Percentiles rank a stretch among this genome's conserved stretches.
Conservation (phyloP, 441 rosid genomes). For the Populus hybrid region DNA sequence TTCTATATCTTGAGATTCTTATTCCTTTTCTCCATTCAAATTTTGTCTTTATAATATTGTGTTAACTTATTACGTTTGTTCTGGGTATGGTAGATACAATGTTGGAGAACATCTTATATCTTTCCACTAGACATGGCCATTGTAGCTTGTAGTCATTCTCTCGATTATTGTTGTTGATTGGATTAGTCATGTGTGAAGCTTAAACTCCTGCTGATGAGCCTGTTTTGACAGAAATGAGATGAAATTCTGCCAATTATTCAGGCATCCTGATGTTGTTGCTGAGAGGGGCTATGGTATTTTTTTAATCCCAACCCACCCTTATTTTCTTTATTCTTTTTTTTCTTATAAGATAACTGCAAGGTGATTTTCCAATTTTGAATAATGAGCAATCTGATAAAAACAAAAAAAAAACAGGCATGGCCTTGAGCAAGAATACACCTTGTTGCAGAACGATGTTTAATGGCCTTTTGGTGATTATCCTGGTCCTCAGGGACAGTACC, state of each 20-base stretch:
- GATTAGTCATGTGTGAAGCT: no score
- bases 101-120: no score
- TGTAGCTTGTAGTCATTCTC: no score
- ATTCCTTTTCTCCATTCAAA: no score
- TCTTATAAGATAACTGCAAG: not conserved
- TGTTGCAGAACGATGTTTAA: slow-evolving; percentile 59
- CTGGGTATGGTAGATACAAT: no score
- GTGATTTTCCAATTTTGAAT: not conserved
- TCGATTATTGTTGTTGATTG: no score
- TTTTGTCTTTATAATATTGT: no score
- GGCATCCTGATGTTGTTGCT: slow-evolving; percentile 7
- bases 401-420: slow-evolving; percentile 51
- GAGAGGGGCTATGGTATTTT: slow-evolving; percentile 37
- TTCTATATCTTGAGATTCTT: no score
- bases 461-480: slow-evolving; percentile 89
- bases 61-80: no score
- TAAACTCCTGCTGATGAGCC: no score
- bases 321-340: not conserved
- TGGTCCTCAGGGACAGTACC: slow-evolving; percentile 93
- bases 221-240: slow-evolving; percentile 46
- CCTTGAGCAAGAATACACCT: slow-evolving; percentile 13
- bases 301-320: not conserved
- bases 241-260: slow-evolving; percentile 59
- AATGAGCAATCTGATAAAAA: slow-evolving; percentile 9
- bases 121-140: no score